Base-by-base conservation (phyloP, 345 rosid genomes). In the Melastoma malabathricum region DNA sequence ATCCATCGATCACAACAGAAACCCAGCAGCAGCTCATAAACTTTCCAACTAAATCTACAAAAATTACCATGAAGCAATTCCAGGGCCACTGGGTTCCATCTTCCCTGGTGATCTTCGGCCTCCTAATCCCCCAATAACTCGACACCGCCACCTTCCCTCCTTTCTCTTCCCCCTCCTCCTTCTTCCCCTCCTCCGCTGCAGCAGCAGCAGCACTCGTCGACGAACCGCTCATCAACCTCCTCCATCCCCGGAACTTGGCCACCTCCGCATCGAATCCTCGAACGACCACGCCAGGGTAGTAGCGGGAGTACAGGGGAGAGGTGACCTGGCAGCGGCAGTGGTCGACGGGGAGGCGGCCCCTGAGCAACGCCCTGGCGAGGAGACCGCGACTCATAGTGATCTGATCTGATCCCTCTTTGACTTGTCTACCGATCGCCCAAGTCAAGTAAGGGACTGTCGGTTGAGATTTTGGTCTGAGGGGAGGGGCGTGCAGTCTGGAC, bases 31-130 rank as follows among this genome's bases (percentile, higher is more conserved):
- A 29, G 8, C n/a, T n/a, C n/a, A n/a, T n/a, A n/a, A 29, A 29
- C 38, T 29, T n/a, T n/a, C 38, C 38, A 6, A 29, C 38, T 29
- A 29, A 29, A 29, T 29, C 38, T 27, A 29, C 2, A 29, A 29
- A 29, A 29, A 29, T 5, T 29, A 74, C 94, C 84, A 70, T 80
- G 65, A 88, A 88, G 61, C 76, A 79, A 58, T 88, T 84, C 94
- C 94, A 84, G 14, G 90, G 88, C 94, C 94, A 84, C 46, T 68
- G 74, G 0, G 81, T 63, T 20, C 90, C 90, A 59, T 88, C 90
- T 47, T 62, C 79, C 53, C 72, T 57, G 10, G 59, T 51, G 55
- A 84, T 57, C 74, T 66, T 76, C n/a, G 77, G 77, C 61, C 68
- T 73, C 49, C 70, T 55, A 20, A 84, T 71, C 13, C 94, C 97